Conservation (phyloP, 768 basidiomycete species). For the Neoboletus magnificus region DNA sequence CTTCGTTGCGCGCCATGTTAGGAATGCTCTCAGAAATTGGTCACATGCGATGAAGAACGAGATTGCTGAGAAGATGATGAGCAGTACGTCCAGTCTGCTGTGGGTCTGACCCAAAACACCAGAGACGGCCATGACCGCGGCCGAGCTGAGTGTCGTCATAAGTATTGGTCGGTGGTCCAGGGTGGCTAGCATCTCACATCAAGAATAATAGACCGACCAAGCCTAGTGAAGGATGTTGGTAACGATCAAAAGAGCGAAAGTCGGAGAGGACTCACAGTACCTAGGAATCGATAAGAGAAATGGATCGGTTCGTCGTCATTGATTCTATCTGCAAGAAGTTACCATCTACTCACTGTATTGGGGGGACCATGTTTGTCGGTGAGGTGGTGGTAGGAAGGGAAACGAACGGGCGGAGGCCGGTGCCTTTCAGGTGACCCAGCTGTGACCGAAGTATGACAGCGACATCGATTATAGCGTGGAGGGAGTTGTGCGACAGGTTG, state of each 20-base stretch:
- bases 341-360: slow-evolving; percentile 17
- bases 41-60: slow-evolving; percentile 17
- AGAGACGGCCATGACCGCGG: slow-evolving; percentile 16
- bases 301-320: background rate
- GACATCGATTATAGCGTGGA: background rate
- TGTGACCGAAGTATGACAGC: background rate
- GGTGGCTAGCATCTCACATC: slow-evolving; percentile 7
- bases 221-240: slow-evolving; percentile 4
- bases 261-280: slow-evolving; percentile 12
- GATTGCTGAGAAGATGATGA: slow-evolving; percentile 14
- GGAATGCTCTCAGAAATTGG: slow-evolving; percentile 21
- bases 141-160: slow-evolving; percentile 10
- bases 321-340: background rate
- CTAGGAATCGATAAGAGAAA: background rate
- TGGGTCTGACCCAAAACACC: slow-evolving; percentile 2
- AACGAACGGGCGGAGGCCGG: background rate
- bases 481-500: background rate
- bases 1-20: slow-evolving; percentile 13
- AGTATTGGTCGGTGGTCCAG: background rate
- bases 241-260: background rate
- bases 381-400: background rate
- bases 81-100: slow-evolving; percentile 15
- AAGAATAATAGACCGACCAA: slow-evolving; percentile 21
- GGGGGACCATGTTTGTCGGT: slow-evolving; percentile 2
- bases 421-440: background rate